Percentiles rank a stretch among this genome's conserved stretches.
phyloP scores from a whole-genome alignment of 371 early-diverging fungal genomes.

The Saksenaea oblongispora region DNA sequence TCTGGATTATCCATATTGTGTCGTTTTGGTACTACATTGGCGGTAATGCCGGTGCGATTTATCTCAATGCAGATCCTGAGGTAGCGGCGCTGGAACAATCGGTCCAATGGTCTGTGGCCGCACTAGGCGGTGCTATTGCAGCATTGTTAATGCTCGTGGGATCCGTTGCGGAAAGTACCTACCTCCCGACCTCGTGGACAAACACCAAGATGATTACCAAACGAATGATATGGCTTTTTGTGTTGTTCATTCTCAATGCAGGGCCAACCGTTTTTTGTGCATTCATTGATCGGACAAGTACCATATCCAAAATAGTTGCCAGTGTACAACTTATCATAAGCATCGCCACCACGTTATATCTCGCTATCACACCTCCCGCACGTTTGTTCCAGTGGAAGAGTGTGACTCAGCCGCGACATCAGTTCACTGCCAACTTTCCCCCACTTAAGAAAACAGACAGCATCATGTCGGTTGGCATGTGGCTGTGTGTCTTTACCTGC shows the following conservation, averaged over 20 bases:
- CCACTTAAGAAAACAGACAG: conserved; percentile 68
- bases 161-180: conserved; percentile 68
- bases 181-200: conserved; percentile 63
- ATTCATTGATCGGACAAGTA: conserved; percentile 41
- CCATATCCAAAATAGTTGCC: conserved; percentile 51
- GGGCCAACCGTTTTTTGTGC: conserved; percentile 69
- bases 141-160: conserved; percentile 67
- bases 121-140: conserved; percentile 72
- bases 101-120: conserved; percentile 61
- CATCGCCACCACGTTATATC: conserved; percentile 61
- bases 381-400: conserved; percentile 29
- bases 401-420: conserved; percentile 45
- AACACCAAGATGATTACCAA: conserved; percentile 61
- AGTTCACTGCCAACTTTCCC: conserved; percentile 79
- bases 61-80: conserved; percentile 28
- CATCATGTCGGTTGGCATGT: conserved; percentile 70
- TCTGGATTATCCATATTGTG: conserved; percentile 84
- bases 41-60: conserved; percentile 67
- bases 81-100: conserved; percentile 38
- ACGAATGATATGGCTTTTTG: conserved; percentile 58
- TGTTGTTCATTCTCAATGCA: conserved; percentile 61
- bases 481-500: conserved; percentile 75
- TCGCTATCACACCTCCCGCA: conserved; percentile 61
- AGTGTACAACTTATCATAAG: conserved; percentile 68
- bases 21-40: conserved; percentile 80